phyloP scores from a whole-genome alignment of 148 eudicot species.

The Vaccinium vitisidaea region DNA sequence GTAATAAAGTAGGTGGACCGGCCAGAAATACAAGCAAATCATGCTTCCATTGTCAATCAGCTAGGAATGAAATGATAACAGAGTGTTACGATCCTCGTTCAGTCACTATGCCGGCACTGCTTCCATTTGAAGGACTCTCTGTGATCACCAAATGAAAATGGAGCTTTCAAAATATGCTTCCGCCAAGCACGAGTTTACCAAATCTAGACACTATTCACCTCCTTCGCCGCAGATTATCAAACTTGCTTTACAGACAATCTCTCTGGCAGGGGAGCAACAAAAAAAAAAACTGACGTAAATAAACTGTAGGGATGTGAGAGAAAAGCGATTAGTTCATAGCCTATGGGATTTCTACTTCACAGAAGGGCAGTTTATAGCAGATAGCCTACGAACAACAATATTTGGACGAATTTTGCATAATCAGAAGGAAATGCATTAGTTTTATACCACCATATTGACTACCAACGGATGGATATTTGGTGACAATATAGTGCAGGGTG shows the following conservation, averaged over 20 bases:
- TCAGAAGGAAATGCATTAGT: neutral
- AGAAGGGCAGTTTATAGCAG: neutral
- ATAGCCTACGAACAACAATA: neutral
- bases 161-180: neutral
- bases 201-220: neutral
- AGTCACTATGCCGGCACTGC: neutral
- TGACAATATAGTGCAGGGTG: neutral
- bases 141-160: neutral
- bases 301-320: neutral
- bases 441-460: neutral
- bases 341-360: neutral
- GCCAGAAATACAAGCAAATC: neutral
- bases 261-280: constrained; percentile 27
- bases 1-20: no score
- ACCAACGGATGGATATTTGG: neutral
- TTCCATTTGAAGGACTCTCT: constrained; percentile 5
- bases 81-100: neutral
- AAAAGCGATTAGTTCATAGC: neutral
- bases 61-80: neutral
- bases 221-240: constrained; percentile 6
- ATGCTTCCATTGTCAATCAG: neutral
- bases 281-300: neutral
- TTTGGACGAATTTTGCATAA: neutral
- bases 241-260: constrained; percentile 55
- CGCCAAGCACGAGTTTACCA: neutral